phyloP scores from a whole-genome alignment of 2,329 filamentous ascomycete genomes.

The Ophiosphaerella narmari region DNA sequence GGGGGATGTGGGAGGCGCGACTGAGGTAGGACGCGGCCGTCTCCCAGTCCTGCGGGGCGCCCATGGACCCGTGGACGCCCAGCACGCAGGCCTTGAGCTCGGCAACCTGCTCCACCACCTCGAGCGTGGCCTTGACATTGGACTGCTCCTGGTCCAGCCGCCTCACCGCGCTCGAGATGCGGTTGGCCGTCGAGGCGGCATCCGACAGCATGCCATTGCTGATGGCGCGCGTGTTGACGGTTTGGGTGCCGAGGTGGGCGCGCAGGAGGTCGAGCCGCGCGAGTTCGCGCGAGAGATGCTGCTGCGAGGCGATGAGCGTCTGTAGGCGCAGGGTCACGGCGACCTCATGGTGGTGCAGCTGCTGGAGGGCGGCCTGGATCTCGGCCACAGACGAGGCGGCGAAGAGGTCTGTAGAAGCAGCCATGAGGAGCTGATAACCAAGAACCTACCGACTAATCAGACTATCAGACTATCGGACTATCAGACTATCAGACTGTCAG shows the following conservation, averaged over 20 bases:
- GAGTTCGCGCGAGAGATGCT: conserved; percentile 84
- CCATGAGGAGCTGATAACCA: conserved; percentile 8
- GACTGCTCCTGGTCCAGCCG: conserved; percentile 88
- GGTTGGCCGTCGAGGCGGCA: conserved; percentile 81
- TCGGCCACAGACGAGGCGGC: conserved; percentile 76
- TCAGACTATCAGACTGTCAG: no score
- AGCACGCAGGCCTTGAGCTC: conserved; percentile 97
- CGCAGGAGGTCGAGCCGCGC: conserved; percentile 86
- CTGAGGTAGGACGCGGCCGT: conserved; percentile 89
- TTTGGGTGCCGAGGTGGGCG: conserved; percentile 84
- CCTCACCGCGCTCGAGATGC: conserved; percentile 85
- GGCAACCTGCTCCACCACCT: conserved; percentile 92
- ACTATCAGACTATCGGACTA: no score
- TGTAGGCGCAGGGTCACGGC: conserved; percentile 75
- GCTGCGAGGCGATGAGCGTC: conserved; percentile 77
- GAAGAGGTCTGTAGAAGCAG: conserved; percentile 48
- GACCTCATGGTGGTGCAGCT: conserved; percentile 77
- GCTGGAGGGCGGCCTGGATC: conserved; percentile 75
- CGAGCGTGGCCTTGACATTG: conserved; percentile 85
- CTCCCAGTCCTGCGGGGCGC: conserved; percentile 97
- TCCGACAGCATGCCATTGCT: conserved; percentile 89
- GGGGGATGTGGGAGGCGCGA: conserved; percentile 79
- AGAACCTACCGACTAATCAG: no score
- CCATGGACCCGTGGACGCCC: conserved; percentile 94
- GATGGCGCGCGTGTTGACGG: conserved; percentile 79